phyloP scores from a whole-genome alignment of 2,329 filamentous ascomycete genomes.

The Colletotrichum musicola region DNA sequence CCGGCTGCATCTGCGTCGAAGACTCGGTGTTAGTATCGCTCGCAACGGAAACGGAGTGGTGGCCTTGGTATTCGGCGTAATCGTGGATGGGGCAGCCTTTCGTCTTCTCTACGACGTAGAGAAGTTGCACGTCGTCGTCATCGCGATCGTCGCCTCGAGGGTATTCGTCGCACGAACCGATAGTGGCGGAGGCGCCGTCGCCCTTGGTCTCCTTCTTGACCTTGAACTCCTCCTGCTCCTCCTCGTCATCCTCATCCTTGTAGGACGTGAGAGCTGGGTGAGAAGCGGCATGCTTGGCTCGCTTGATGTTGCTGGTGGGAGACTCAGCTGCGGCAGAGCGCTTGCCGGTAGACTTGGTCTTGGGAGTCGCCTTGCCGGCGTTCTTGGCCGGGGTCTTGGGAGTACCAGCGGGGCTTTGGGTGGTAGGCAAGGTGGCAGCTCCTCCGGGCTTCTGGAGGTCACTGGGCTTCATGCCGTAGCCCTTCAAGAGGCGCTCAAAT shows the following conservation, averaged over 20 bases:
- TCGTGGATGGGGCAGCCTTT: constrained; percentile 29
- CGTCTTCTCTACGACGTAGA: constrained; percentile 36
- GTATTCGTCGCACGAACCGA: constrained; percentile 31
- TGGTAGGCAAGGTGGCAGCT: constrained; percentile 25
- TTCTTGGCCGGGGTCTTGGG: constrained; percentile 41
- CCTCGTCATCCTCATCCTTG: constrained; percentile 25
- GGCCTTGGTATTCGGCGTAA: constrained; percentile 23
- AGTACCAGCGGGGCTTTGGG: constrained; percentile 22
- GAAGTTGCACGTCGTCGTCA: constrained; percentile 38
- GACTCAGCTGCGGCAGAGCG: constrained; percentile 13
- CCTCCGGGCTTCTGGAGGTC: constrained; percentile 39
- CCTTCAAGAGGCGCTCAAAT: constrained; percentile 75
- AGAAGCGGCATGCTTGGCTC: constrained; percentile 26
- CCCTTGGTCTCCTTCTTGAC: constrained; percentile 18
- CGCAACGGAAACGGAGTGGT: constrained; percentile 20
- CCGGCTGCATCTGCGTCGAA: constrained; percentile 29
- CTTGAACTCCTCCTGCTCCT: constrained; percentile 27
- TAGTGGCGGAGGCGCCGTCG: not conserved
- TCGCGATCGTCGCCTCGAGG: constrained; percentile 32
- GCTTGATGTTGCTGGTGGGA: constrained; percentile 33
- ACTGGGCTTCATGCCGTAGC: constrained; percentile 59
- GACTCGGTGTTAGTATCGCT: constrained; percentile 37
- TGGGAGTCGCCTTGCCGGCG: constrained; percentile 41
- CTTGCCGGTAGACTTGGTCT: constrained; percentile 40
- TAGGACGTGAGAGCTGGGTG: constrained; percentile 31